Evolutionary conservation across 805 yeast species (phyloP).

Genomic region (Komagataella pseudopastoris): DNA sequence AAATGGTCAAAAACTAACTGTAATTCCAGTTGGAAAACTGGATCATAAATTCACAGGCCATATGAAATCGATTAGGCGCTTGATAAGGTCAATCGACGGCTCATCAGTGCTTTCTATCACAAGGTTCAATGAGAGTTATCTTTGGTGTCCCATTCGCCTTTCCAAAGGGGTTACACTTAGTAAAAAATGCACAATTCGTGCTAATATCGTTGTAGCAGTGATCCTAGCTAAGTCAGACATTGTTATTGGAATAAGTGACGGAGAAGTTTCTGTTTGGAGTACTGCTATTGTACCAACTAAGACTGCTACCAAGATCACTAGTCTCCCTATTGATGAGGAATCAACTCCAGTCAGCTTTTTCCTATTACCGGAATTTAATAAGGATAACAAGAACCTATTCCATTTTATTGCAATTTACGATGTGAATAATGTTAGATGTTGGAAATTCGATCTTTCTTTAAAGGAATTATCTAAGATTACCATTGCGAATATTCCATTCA

Average conservation of each 20-base stretch:
- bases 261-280: conserved; percentile 39
- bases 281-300: not conserved
- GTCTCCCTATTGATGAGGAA: not conserved
- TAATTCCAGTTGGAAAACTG: conserved; percentile 15
- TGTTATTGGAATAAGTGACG: conserved; percentile 30
- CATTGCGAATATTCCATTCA: not conserved
- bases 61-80: conserved; percentile 57
- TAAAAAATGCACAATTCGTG: not conserved
- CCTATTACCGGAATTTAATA: conserved; percentile 19
- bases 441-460: conserved; percentile 20
- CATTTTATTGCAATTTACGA: conserved; percentile 39
- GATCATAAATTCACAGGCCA: conserved; percentile 72
- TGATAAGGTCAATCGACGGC: conserved; percentile 59
- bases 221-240: conserved; percentile 32
- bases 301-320: not conserved
- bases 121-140: conserved; percentile 45
- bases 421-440: conserved; percentile 21
- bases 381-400: conserved; percentile 12
- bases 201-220: conserved; percentile 19
- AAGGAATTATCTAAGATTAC: conserved; percentile 10
- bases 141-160: conserved; percentile 38
- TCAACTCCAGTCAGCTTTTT: conserved; percentile 15
- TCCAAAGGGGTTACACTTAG: conserved; percentile 4
- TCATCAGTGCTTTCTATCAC: conserved; percentile 43
- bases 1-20: not conserved